Evolutionary conservation across 805 yeast genomes (phyloP).

Genomic region (Candida vartiovaarae): DNA sequence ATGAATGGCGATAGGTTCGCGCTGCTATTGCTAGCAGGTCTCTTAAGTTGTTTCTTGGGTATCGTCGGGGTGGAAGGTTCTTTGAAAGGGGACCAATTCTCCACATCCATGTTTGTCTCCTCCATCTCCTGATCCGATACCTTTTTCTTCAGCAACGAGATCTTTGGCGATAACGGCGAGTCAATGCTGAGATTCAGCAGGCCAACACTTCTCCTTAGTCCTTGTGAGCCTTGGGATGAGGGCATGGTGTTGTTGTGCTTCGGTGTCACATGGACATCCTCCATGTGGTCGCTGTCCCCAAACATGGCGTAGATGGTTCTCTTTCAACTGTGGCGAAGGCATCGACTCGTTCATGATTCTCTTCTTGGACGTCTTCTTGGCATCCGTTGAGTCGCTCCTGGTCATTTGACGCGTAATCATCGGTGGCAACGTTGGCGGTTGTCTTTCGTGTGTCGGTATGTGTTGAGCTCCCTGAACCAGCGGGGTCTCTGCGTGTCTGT

Average conservation of each 20-base stretch:
- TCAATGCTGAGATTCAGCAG: slow-evolving; percentile 42
- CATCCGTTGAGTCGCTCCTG: background rate
- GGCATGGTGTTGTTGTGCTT: slow-evolving; percentile 12
- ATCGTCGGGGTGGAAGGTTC: slow-evolving; percentile 22
- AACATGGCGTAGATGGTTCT: slow-evolving; percentile 9
- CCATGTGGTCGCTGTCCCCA: slow-evolving; percentile 5
- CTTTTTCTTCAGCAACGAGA: slow-evolving; percentile 16
- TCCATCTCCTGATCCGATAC: slow-evolving; percentile 12
- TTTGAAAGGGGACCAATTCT: slow-evolving; percentile 26
- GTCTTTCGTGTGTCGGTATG: too few relatives aligned
- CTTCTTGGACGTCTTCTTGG: slow-evolving; percentile 14
- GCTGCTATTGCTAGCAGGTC: slow-evolving; percentile 25
- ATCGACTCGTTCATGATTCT: slow-evolving; percentile 21
- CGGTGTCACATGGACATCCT: slow-evolving; percentile 17
- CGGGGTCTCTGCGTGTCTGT: too few relatives aligned
- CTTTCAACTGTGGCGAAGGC: slow-evolving; percentile 22
- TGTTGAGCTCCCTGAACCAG: too few relatives aligned
- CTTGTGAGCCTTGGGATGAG: slow-evolving; percentile 25
- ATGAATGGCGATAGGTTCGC: slow-evolving; percentile 22
- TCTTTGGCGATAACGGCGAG: slow-evolving; percentile 25
- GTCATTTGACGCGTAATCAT: slow-evolving; percentile 12
- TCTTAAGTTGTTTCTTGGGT: slow-evolving; percentile 14
- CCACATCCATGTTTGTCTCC: slow-evolving; percentile 21
- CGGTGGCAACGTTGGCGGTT: too few relatives aligned
- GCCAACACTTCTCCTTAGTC: slow-evolving; percentile 46